Base-by-base conservation (phyloP, 495 filamentous ascomycete genomes). In the Usnea hakonensis region DNA sequence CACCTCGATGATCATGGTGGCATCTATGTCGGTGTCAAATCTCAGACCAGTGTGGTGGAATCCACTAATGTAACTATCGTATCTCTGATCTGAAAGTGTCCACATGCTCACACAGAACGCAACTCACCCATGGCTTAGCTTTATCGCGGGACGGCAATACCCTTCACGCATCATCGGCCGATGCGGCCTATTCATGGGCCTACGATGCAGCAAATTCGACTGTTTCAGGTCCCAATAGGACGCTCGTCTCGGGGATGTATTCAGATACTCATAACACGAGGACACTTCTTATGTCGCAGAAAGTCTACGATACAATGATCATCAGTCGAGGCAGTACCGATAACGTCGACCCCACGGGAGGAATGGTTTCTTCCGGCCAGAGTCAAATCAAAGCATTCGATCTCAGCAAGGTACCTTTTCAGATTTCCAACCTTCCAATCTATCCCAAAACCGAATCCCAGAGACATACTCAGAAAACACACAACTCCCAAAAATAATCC, bases 321-420 rank as follows among this genome's bases (percentile, higher is more conserved):
- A 79, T 90, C 35, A 87, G 81, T 17, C 78, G 83, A 40, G 88
- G 88, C 43, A 86, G 84, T 57, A 72, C 72, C 26, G 65, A 70
- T 0, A 90, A 91, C 66, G 65, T 89, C 32, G 88, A 91, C 66
- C 44, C 58, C 5, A 69, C 69, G 2, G 73, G 87, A 0, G 63
- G 62, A 40, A 54, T 78, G 43, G 62, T 82, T 4, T 64, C 68
- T n/a, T 76, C 77, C 0, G 87, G 85, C 10, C 78, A 81, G 64
- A 83, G 81, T 13, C 84, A 87, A 62, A 79, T 91, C 61, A 85
- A 83, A 62, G 82, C 82, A 30, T 90, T 89, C 73, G 79, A 85
- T 70, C 60, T 88, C 23, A 75, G 74, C n/a, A 78, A 75, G 35
- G 35, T 36, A 36, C 35, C 35, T 36, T 36, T 36, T 36, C 35